Percentiles rank a stretch among this genome's conserved stretches.
Evolutionary conservation across 768 basidiomycete species (phyloP).

Genomic region (Lentinula sp.): DNA sequence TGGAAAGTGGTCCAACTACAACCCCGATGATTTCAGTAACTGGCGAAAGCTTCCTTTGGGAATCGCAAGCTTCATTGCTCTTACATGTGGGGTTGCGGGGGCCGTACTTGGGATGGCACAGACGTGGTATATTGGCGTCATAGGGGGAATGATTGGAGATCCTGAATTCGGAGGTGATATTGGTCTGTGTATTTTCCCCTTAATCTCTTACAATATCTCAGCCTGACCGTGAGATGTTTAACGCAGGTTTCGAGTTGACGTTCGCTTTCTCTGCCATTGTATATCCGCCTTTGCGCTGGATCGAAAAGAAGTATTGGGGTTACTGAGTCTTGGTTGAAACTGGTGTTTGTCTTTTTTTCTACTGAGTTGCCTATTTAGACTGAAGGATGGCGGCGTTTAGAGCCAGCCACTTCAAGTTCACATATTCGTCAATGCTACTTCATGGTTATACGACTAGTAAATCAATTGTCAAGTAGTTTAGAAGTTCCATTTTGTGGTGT

Average conservation of each 20-base stretch:
- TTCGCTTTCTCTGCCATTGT: background rate
- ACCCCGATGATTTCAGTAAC: slow-evolving; percentile 26
- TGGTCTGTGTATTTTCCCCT: background rate
- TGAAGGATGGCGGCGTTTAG: too few species aligned
- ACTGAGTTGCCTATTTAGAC: too few species aligned
- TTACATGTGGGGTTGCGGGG: slow-evolving; percentile 25
- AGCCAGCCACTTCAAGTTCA: too few species aligned
- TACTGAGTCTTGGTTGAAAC: background rate
- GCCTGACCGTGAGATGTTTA: background rate
- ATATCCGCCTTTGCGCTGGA: background rate
- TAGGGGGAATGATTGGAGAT: slow-evolving; percentile 14
- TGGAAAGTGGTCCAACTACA: slow-evolving; percentile 24
- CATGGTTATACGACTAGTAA: too few species aligned
- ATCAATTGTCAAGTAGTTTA: too few species aligned
- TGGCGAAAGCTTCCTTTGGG: slow-evolving; percentile 27
- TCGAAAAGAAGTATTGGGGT: background rate
- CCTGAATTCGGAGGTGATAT: slow-evolving; percentile 5
- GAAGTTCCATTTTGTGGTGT: too few species aligned
- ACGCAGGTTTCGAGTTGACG: background rate
- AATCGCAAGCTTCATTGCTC: slow-evolving; percentile 25
- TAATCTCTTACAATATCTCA: background rate
- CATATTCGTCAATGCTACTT: too few species aligned
- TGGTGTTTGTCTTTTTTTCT: too few species aligned
- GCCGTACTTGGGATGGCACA: slow-evolving; percentile 27
- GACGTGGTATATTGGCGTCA: slow-evolving; percentile 20